A percentile compares a stretch with the other conserved stretches of the same genome.
Conservation (phyloP, 2,329 filamentous ascomycete species). For the Cercospora sp. region DNA sequence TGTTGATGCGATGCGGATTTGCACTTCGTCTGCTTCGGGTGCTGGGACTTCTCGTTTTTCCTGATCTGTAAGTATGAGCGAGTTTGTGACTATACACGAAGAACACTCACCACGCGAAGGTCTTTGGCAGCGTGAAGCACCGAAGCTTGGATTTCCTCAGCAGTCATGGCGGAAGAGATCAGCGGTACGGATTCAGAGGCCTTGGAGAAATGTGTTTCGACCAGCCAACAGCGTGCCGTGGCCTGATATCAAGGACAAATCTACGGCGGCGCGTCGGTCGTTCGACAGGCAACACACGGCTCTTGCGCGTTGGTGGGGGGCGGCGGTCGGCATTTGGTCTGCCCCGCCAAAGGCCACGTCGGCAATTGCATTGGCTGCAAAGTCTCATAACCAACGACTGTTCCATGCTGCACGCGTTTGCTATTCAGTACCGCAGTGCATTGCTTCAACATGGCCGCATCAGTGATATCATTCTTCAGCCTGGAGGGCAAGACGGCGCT, state of each 20-base stretch:
- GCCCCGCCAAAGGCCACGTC: not conserved
- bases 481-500: conserved; percentile 53
- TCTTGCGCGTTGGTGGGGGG: conserved; percentile 16
- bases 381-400: not conserved
- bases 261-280: not conserved
- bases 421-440: not conserved
- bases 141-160: conserved; percentile 47
- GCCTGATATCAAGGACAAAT: not conserved
- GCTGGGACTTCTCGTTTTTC: conserved; percentile 53
- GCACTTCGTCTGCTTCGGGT: conserved; percentile 57
- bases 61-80: conserved; percentile 39
- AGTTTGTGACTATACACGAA: not conserved
- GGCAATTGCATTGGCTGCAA: not conserved
- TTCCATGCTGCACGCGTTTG: not conserved
- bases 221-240: not conserved
- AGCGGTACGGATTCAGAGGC: not conserved
- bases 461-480: conserved; percentile 49
- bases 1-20: conserved; percentile 64
- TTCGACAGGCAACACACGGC: conserved; percentile 5
- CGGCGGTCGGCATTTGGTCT: conserved; percentile 17
- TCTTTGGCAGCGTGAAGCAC: conserved; percentile 64
- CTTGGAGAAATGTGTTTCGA: not conserved
- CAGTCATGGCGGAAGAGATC: conserved; percentile 19
- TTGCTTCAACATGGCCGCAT: conserved; percentile 32
- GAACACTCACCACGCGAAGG: conserved; percentile 54